Base-by-base conservation (phyloP, 257 asterid species). In the Euphrasia confusa region DNA sequence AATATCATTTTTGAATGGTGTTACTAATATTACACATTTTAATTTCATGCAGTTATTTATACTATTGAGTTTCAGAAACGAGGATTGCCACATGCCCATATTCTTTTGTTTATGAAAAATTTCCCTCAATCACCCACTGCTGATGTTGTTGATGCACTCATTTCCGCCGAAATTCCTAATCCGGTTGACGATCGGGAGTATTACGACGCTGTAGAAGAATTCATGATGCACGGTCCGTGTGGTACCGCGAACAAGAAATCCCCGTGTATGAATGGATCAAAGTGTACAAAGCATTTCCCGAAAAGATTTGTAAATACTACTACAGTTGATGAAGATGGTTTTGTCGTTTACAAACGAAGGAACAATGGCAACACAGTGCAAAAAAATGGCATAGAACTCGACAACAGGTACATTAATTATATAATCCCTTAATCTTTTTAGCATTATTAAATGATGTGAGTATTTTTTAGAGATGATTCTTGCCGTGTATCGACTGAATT, bases 151-250 rank as follows among this genome's bases (percentile, higher is more conserved):
- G 65, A 58, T 10, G 10, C 7, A 0, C 7, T 58, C 3, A 58
- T 58, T 5, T 57, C 37, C 0, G 72, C 52, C 1, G 60, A 59
- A 7, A 58, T 67, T 0, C 65, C 66, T 0, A 52, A 33, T 11
- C 30, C 28, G 3, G 3, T 10, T 2, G 9, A 7, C 3, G 52
- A 67, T 18, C 72, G 60, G 1, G 26, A 27, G 0, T 18, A 40
- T 4, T 58, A 67, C 18, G 7, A 17, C 1, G 65, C 9, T 10
- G 66, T 58, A 3, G 21, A 15, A 9, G 37, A 47, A 6, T 30
- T 48, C 5, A 66, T 42, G 64, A 40, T 66, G 4, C 71, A 56
- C 18, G 58, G 58, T 3, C 64, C 64, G 3, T 66, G 64, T n/a
- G 63, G 50, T 11, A 2, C 4, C 12, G 40, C 17, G 6, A 15